Evolutionary conservation across 2,329 filamentous ascomycete genomes (phyloP), one percentile per base, ranked within the genome.

Genomic region (Polychaeton citri): DNA sequence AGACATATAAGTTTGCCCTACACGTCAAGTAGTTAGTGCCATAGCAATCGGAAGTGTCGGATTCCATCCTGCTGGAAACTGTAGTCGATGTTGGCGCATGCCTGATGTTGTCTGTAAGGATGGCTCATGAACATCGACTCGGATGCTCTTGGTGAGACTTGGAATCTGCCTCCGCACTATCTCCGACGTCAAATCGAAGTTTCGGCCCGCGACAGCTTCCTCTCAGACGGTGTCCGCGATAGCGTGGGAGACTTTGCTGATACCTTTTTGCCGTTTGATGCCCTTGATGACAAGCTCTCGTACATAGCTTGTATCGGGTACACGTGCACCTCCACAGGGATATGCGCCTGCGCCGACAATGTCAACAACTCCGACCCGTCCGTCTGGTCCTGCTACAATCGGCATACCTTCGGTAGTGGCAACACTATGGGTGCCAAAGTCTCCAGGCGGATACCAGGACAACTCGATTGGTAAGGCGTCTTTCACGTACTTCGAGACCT

Each of bases 151-250:
- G n/a, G n/a, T n/a, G n/a, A n/a, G n/a, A n/a, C n/a, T n/a, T n/a
- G n/a, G n/a, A n/a, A n/a, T n/a, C n/a, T n/a, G n/a, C n/a, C n/a
- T n/a, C n/a, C n/a, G n/a, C n/a, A n/a, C n/a, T n/a, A n/a, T n/a
- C n/a, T n/a, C n/a, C n/a, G n/a, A n/a, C n/a, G n/a, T n/a, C n/a
- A n/a, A n/a, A n/a, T n/a, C n/a, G n/a, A n/a, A n/a, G n/a, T n/a
- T n/a, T n/a, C n/a, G n/a, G n/a, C n/a, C n/a, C n/a, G n/a, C n/a
- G n/a, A n/a, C n/a, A n/a, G n/a, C n/a, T n/a, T n/a, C n/a, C n/a
- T 28, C 24, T 28, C 24, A 28, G 15, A 15, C 12, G 12, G 40
- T 30, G 36, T 48, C 43, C 2, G 48, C 40, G 44, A 51, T 50
- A 10, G 19, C 15, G 21, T 40, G 31, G 3, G 35, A 40, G 7